Conservation (phyloP, 1,284 basidiomycete genomes). For the Rhodotorula sp. region DNA sequence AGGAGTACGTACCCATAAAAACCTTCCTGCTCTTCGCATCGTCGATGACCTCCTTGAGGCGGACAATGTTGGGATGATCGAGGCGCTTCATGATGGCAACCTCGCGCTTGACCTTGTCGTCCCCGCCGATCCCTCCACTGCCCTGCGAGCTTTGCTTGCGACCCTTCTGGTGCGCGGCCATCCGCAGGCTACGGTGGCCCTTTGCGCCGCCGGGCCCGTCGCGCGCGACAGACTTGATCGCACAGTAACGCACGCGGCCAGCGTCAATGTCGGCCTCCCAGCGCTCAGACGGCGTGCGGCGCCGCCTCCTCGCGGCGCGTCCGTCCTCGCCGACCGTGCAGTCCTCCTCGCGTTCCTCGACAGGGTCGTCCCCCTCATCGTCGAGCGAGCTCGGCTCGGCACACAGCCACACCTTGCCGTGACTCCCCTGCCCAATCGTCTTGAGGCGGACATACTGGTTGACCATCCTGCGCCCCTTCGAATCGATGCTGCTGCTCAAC, state of each 20-base stretch:
- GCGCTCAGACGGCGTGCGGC: slow-evolving; percentile 13
- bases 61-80: slow-evolving; percentile 85
- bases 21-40: slow-evolving; percentile 86
- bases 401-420: slow-evolving; percentile 49
- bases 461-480: slow-evolving; percentile 45
- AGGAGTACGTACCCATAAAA: slow-evolving; percentile 72
- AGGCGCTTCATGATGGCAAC: slow-evolving; percentile 99
- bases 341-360: not conserved
- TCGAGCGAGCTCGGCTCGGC: slow-evolving; percentile 39
- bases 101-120: slow-evolving; percentile 80
- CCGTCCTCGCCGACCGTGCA: not conserved
- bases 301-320: not conserved
- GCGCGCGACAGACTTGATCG: slow-evolving; percentile 46
- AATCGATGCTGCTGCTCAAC: slow-evolving; percentile 43
- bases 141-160: slow-evolving; percentile 32
- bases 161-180: slow-evolving; percentile 33
- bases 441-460: slow-evolving; percentile 47
- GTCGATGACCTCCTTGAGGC: slow-evolving; percentile 92
- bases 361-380: slow-evolving; percentile 23
- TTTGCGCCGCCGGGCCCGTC: slow-evolving; percentile 38
- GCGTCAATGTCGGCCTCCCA: slow-evolving; percentile 41
- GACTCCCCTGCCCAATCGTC: slow-evolving; percentile 46
- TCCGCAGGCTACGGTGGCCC: slow-evolving; percentile 34
- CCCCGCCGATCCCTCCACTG: slow-evolving; percentile 48
- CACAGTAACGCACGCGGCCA: slow-evolving; percentile 42